Percentiles rank a stretch among this genome's conserved stretches.
Conservation (phyloP, 352 stramenopile genomes). For the Globisporangium paroecandrum region DNA sequence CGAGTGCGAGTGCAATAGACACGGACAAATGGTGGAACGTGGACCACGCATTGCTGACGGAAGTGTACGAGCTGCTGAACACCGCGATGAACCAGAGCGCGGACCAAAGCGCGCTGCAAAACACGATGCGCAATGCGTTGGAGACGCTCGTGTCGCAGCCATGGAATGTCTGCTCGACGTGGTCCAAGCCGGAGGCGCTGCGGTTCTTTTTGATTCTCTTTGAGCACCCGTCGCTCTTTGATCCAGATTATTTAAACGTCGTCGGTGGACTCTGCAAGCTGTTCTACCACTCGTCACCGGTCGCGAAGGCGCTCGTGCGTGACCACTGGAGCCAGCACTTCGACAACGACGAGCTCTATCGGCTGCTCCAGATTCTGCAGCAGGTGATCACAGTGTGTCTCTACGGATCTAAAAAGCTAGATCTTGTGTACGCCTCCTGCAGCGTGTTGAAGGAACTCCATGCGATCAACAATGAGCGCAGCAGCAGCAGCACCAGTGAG, state of each 20-base stretch:
- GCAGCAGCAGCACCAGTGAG: slow-evolving; percentile 22
- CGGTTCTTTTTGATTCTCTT: slow-evolving; percentile 76
- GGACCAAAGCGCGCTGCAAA: slow-evolving; percentile 54
- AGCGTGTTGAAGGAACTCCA: slow-evolving; percentile 66
- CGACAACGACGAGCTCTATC: slow-evolving; percentile 56
- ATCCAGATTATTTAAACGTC: slow-evolving; percentile 72
- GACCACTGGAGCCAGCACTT: slow-evolving; percentile 53
- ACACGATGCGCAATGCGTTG: slow-evolving; percentile 70
- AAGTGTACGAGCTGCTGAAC: slow-evolving; percentile 47
- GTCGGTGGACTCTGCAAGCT: slow-evolving; percentile 65
- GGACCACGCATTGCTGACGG: slow-evolving; percentile 34
- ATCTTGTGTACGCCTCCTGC: slow-evolving; percentile 71
- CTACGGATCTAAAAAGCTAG: slow-evolving; percentile 67
- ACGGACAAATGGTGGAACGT: slow-evolving; percentile 49
- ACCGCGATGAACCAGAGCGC: slow-evolving; percentile 25
- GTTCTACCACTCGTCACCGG: slow-evolving; percentile 53
- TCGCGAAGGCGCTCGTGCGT: slow-evolving; percentile 51
- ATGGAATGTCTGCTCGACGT: slow-evolving; percentile 76
- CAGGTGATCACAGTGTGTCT: slow-evolving; percentile 76
- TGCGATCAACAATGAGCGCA: slow-evolving; percentile 46
- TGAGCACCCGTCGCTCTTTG: slow-evolving; percentile 69
- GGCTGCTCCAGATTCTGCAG: slow-evolving; percentile 67
- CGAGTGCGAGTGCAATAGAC: slow-evolving; percentile 3
- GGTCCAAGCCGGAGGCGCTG: slow-evolving; percentile 36
- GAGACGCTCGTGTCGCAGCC: slow-evolving; percentile 64